Evolutionary conservation across 75 land plant species (phyloP), one percentile per base, ranked within the genome.

Genomic region (Pinus tabuliformis): DNA sequence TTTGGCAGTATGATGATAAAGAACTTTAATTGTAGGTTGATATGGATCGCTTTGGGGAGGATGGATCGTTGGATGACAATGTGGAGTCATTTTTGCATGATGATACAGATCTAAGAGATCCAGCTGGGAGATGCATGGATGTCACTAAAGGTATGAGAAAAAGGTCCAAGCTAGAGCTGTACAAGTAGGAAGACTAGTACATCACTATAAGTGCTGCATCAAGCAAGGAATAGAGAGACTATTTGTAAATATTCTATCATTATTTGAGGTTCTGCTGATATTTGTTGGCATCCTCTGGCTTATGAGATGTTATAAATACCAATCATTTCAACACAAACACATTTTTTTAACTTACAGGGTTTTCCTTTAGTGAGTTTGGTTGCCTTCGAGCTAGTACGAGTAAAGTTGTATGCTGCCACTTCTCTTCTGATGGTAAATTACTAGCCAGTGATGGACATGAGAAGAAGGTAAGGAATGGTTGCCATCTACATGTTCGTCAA

Each of bases 41-140:
- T 24, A 87, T 91, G 80, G 99, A 91, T 59, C 89, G 91, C 0
- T 89, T 84, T 81, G 95, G 83, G 64, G 99, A 96, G 61, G 96
- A 93, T 84, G 92, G 87, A 13, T 89, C 96, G 14, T 82, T 94
- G 77, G 99, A 96, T 74, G 99, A 97, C 64, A 91, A 95, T 78
- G 98, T 97, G n/a, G 99, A 97, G 80, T 95, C 99, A 66, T 97
- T 97, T 77, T 87, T 97, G 74, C 89, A 95, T 75, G 91, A 88
- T 77, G 99, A 95, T 78, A 76, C 84, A 72, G 99, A 96, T 80
- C 91, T 87, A 24, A 85, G 97, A 70, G 99, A 97, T 73, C 33
- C 90, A 30, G 87, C 90, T 76, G 98, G 95, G 18, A 92, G 92
- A 39, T 73, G 91, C 58, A 89, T 91, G 90, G 98, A 92, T 83